Evolutionary conservation across 257 asterid species (phyloP), one percentile per base, ranked within the genome.

Genomic region (Datura wrightii): DNA sequence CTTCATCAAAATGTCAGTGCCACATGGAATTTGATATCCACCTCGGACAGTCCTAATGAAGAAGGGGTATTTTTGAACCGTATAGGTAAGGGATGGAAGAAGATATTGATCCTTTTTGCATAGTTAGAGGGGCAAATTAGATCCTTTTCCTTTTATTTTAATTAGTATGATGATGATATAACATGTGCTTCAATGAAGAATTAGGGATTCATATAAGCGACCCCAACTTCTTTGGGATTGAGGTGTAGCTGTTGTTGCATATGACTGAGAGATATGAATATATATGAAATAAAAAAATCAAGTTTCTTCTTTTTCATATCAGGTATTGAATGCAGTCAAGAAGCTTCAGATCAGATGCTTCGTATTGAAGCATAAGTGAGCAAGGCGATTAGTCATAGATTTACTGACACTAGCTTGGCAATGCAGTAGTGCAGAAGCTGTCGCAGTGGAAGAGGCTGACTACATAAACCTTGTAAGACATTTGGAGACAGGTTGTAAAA

Each of bases 301-400:
- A 60, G 39, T 34, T 60, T 60, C 69, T 24, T 60, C 69, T 60
- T 15, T 60, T 19, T 24, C 39, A 60, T 24, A 39, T 9, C 39
- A 5, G 41, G 70, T 31, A 62, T 5, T 62, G 70, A 62, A 24
- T 36, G 41, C 15, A 24, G 34, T 62, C 70, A 62, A 62, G 41
- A 62, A 9, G 70, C 70, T 62, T 36, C 39, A 62, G 70, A 62
- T 11, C 18, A 62, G 41, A 62, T 62, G 70, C 70, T 62, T 62
- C 70, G 31, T 10, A 62, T 10, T 62, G 70, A 31, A 62, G 39
- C 39, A 19, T 19, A 60, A 60, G 67, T 19, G 39, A 19, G 7
- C 67, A 19, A 60, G 39, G 15, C 5, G 39, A 13, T 31, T 41
- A 62, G 41, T 10, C 70, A 4, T 62, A 62, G 16, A 62, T 62